A percentile compares a stretch with the other conserved stretches of the same genome.
These are phyloP conservation scores for Rheum nobile DNA, from an alignment of 148 eudicot species.

Conservation along the genomic window DNA sequence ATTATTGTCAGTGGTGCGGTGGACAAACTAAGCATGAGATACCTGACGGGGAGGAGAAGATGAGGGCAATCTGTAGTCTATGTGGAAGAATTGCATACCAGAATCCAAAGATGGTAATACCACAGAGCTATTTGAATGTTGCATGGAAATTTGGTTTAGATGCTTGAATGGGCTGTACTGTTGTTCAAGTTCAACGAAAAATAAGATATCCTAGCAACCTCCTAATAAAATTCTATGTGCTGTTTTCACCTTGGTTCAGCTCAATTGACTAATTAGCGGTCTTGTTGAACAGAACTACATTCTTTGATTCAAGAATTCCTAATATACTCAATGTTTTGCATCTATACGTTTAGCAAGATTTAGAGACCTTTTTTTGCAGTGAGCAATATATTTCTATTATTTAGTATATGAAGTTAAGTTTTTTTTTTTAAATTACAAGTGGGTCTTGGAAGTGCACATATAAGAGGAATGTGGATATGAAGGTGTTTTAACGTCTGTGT, in stretches of 20 bases:
- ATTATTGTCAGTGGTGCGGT: constrained; percentile 89
- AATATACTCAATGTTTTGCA: not conserved
- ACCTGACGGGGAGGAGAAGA: constrained; percentile 94
- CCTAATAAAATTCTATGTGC: not conserved
- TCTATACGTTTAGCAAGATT: not conserved
- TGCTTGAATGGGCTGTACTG: not conserved
- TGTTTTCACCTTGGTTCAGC: not conserved
- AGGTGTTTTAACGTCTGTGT: not conserved
- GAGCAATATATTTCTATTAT: not conserved
- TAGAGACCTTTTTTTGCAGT: not conserved
- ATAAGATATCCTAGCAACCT: not conserved
- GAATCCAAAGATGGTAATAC: constrained; percentile 87
- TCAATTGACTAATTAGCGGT: not conserved
- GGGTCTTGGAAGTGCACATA: not conserved
- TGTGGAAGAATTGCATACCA: constrained; percentile 88
- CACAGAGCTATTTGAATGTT: not conserved
- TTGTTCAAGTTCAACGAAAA: not conserved
- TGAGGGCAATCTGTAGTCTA: constrained; percentile 70
- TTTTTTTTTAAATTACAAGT: not conserved
- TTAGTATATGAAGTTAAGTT: not conserved
- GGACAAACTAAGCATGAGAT: constrained; percentile 80
- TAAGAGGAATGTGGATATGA: not conserved
- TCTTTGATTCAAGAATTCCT: not conserved
- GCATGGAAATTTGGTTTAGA: not conserved
- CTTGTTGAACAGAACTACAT: not conserved